Evolutionary conservation across 2,329 filamentous ascomycete species (phyloP).

Genomic region (Botrytis pseudocinerea): DNA sequence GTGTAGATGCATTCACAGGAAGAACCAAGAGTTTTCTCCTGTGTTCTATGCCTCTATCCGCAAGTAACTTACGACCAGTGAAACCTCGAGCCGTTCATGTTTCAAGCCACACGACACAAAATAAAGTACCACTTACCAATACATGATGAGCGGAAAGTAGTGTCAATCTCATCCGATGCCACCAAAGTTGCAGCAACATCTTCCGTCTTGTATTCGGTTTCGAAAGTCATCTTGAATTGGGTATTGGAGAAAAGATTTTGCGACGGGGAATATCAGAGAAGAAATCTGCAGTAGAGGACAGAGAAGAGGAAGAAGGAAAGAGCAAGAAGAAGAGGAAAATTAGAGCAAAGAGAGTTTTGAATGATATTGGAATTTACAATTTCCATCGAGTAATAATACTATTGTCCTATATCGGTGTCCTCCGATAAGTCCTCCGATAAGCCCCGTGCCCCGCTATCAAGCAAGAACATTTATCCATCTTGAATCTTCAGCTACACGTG

Average conservation of each 20-base stretch:
- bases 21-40: neutral
- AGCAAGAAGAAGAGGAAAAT: neutral
- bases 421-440: constrained; percentile 27
- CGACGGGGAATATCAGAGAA: neutral
- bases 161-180: constrained; percentile 57
- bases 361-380: constrained; percentile 24
- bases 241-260: neutral
- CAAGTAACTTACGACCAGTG: neutral
- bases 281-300: neutral
- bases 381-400: constrained; percentile 35
- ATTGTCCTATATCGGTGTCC: constrained; percentile 24
- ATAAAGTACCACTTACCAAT: constrained; percentile 52
- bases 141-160: constrained; percentile 59
- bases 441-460: constrained; percentile 23
- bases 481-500: neutral
- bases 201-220: constrained; percentile 58
- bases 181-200: constrained; percentile 52
- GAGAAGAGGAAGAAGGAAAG: neutral
- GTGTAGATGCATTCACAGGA: neutral
- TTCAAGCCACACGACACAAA: neutral
- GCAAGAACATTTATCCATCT: neutral
- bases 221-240: constrained; percentile 37
- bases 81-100: neutral
- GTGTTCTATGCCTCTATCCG: neutral
- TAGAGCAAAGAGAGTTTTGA: neutral